Evolutionary conservation across 495 filamentous ascomycete genomes (phyloP), one percentile per base, ranked within the genome.

Genomic region (Halenospora varia): DNA sequence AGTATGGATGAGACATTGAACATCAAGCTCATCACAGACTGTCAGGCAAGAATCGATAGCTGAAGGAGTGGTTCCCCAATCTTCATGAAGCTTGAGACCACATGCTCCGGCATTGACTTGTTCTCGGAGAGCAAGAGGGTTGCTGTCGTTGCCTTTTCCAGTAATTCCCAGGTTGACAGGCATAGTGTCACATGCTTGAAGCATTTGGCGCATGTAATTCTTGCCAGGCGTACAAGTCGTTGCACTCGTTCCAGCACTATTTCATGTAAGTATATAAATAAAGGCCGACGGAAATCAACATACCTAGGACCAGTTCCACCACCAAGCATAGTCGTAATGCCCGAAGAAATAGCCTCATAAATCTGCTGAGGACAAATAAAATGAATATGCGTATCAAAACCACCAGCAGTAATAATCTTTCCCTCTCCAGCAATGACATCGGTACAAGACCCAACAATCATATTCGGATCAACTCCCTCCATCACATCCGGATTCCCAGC

Each of bases 291-390:
- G 9, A 3, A n/a, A n/a, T 41, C 44, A 51, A 45, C 47, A 11
- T 66, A 82, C 82, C 83, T 85, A 2, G 93, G 93, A n/a, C 94
- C 94, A 11, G 90, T 95, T 10, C 94, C 94, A 41, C 94, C 94
- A 46, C 93, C 94, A 2, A 98, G 76, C 76, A 97, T 83, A 0
- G 94, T 92, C 0, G 94, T 98, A 60, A 98, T 82, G 42, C 94
- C 94, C 19, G 91, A 89, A 11, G 91, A 81, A 29, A 97, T 75
- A 9, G 91, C 84, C 66, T 98, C 95, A 44, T 88, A 76, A 1
- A 84, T 89, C 73, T 98, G 94, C 68, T 98, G 94, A 11, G 95
- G 94, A 68, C 93, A 97, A 66, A 98, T 97, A 62, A 94, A 90
- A 68, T 98, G 94, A 58, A 98, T 90, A 69, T 98, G 94, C 19